Evolutionary conservation across 2,329 filamentous ascomycete genomes (phyloP).

Genomic region (Talaromyces sp.): DNA sequence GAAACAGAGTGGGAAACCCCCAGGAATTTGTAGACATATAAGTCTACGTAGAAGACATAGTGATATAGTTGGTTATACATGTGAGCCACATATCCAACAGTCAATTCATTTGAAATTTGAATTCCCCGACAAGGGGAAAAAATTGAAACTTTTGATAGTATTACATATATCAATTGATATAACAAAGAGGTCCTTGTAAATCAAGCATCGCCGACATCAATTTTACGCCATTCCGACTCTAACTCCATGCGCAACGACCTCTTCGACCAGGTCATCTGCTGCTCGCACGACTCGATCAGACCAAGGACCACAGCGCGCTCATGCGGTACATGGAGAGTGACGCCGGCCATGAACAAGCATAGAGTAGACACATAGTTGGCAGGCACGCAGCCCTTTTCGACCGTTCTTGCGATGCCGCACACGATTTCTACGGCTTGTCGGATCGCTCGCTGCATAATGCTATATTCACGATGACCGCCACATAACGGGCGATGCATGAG

Average conservation of each 20-base stretch:
- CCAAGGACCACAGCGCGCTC: conserved; percentile 19
- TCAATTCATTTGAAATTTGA: no score
- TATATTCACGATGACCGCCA: conserved; percentile 47
- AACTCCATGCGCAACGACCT: conserved; percentile 20
- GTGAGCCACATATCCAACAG: no score
- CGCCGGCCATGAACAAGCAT: conserved; percentile 23
- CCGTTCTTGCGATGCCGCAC: conserved; percentile 21
- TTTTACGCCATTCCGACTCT: conserved; percentile 21
- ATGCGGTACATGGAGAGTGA: conserved; percentile 20
- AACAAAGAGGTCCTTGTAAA: no score
- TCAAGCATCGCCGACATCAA: conserved; percentile 12
- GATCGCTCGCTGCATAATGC: conserved; percentile 14
- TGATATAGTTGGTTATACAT: no score
- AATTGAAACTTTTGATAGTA: no score
- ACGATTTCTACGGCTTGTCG: conserved; percentile 19
- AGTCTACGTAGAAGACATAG: no score
- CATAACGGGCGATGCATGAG: conserved; percentile 49
- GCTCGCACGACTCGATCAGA: conserved; percentile 18
- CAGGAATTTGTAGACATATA: no score
- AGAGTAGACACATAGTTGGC: conserved; percentile 20
- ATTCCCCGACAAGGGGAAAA: no score
- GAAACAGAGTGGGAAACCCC: no score
- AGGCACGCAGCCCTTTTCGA: conserved; percentile 16
- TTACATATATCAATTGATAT: no score
- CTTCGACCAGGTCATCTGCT: conserved; percentile 18